Conservation (phyloP, 371 early-diverging fungal species). For the Syncephalastrum contaminatum region DNA sequence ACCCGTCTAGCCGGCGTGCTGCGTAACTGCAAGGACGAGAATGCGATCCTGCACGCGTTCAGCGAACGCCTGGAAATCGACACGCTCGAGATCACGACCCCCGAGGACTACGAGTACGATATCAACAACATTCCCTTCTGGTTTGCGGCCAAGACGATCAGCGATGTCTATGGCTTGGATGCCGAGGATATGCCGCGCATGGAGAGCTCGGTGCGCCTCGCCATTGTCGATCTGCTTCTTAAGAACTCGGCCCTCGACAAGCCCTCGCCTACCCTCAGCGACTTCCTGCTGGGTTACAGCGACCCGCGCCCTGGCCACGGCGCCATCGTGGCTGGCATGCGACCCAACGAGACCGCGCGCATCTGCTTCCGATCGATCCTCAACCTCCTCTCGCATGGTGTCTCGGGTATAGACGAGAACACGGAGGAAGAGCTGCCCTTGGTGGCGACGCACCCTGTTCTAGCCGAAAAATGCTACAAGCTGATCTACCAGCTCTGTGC, state of each 20-base stretch:
- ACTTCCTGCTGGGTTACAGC: conserved; percentile 79
- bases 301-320: conserved; percentile 9
- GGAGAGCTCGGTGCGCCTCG: conserved; percentile 60
- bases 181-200: conserved; percentile 18
- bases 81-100: conserved; percentile 45
- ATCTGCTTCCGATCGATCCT: conserved; percentile 73
- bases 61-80: conserved; percentile 72
- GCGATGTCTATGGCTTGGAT: conserved; percentile 20
- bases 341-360: conserved; percentile 17
- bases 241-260: conserved; percentile 50
- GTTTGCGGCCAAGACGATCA: conserved; percentile 27
- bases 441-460: conserved; percentile 68
- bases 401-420: conserved; percentile 23
- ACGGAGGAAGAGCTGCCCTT: conserved; percentile 39
- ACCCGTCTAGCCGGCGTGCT: conserved; percentile 72
- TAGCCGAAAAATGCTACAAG: conserved; percentile 86
- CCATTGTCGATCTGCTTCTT: conserved; percentile 70
- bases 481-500: conserved; percentile 80
- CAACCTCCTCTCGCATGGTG: conserved; percentile 60
- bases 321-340: no score
- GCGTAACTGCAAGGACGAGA: conserved; percentile 57
- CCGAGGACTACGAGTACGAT: conserved; percentile 46
- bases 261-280: conserved; percentile 72
- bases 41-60: conserved; percentile 75
- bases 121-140: conserved; percentile 49